Evolutionary conservation across 2,329 filamentous ascomycete species (phyloP).

Genomic region (Mycosphaerelloides madeirae): DNA sequence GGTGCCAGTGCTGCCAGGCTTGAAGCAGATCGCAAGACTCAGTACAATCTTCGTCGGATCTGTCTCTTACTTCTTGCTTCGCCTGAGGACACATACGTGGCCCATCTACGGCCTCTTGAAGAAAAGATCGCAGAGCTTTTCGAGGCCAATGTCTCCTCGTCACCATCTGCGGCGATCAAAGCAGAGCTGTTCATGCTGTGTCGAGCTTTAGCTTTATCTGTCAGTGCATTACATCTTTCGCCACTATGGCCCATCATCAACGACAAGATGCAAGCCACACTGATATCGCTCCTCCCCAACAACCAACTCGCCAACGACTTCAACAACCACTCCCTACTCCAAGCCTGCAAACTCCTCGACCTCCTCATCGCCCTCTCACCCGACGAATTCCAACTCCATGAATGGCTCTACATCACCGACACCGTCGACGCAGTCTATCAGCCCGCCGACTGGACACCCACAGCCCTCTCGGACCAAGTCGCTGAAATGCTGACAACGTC

Average conservation of each 20-base stretch:
- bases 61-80: constrained; percentile 74
- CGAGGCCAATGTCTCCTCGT: constrained; percentile 76
- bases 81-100: constrained; percentile 71
- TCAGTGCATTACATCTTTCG: constrained; percentile 72
- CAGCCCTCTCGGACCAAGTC: constrained; percentile 78
- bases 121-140: constrained; percentile 86
- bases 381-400: constrained; percentile 95
- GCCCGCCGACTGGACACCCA: constrained; percentile 61
- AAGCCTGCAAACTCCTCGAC: constrained; percentile 92
- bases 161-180: constrained; percentile 82
- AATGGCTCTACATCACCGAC: constrained; percentile 96
- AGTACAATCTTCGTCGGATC: constrained; percentile 80
- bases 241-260: constrained; percentile 88
- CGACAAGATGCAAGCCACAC: constrained; percentile 72
- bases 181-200: constrained; percentile 88
- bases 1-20: constrained; percentile 87
- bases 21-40: constrained; percentile 91
- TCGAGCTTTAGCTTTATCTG: constrained; percentile 74
- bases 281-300: constrained; percentile 67
- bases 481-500: constrained; percentile 63
- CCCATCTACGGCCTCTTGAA: constrained; percentile 66
- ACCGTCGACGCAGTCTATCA: constrained; percentile 94
- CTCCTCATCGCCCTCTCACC: constrained; percentile 78
- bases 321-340: constrained; percentile 70
- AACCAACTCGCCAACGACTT: constrained; percentile 67